Evolutionary conservation across 2,329 filamentous ascomycete species (phyloP), one percentile per base, ranked within the genome.

Genomic region (Phoma sp.): DNA sequence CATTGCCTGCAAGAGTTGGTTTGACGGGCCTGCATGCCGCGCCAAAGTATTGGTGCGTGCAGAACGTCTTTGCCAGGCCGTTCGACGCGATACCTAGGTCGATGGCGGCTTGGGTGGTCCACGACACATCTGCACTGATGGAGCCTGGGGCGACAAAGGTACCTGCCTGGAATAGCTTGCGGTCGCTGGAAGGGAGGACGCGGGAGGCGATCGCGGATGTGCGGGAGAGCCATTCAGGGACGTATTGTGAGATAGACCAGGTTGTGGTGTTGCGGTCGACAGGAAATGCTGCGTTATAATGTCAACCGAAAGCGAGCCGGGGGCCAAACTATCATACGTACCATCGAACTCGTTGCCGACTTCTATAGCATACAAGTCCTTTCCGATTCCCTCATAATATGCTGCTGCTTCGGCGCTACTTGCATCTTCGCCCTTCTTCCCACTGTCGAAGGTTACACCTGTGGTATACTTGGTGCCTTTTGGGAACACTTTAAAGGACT

Each of bases 1-100:
- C 74, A 0, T 84, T 87, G n/a, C 78, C 78, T 67, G 84, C 83
- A 0, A 88, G 79, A 0, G 85, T 88, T 2, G 59, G 59, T 25
- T 58, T 57, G 11, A 57, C 51, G 36, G 59, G 57, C 28, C 48
- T 23, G 33, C 59, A 62, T 11, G 53, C 53, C 15, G 53, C 57
- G 17, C 59, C 58, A n/a, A 63, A 61, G 39, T 61, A 63, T 20
- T 63, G 53, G 29, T 63, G 60, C 3, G 58, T 59, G 43, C 58
- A 63, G 25, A 52, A 63, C 14, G 60, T 63, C n/a, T 53, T 58
- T 20, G 56, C 56, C 3, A 45, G 49, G 7, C 43, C 43, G 3
- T 33, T 57, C 10, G 53, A 57, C 17, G 40, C 14, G 28, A 59
- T 46, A 6, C 57, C 57, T 0, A 63, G 45, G 18, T 63, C 53